phyloP scores from a whole-genome alignment of 306 rosid species.

The Prunus mira region DNA sequence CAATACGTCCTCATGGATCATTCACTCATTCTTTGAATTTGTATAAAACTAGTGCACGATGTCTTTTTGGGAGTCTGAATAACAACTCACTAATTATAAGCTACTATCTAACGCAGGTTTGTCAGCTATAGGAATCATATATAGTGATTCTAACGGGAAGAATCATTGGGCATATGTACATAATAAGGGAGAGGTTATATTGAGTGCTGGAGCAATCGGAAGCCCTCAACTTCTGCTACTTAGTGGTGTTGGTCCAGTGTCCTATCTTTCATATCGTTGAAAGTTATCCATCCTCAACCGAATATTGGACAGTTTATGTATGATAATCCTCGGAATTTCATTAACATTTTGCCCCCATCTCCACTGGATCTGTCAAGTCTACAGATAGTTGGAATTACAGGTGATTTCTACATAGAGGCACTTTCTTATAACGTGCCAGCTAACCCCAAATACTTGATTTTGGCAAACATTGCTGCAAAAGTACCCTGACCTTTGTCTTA shows the following conservation, averaged over 20 bases:
- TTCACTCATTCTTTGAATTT: too few species aligned
- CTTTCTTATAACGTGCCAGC: too few species aligned
- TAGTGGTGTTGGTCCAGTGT: conserved; percentile 27
- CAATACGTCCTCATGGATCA: too few species aligned
- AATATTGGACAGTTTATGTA: conserved; percentile 21
- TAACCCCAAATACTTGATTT: too few species aligned
- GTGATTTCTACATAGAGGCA: neutral
- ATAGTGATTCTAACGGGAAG: conserved; percentile 20
- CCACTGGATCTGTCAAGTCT: neutral
- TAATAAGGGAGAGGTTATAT: conserved; percentile 23
- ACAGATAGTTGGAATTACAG: conserved; percentile 5
- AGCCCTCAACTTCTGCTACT: conserved; percentile 35
- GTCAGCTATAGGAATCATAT: conserved; percentile 24
- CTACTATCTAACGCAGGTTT: neutral
- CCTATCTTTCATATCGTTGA: conserved; percentile 6
- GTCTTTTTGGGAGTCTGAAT: too few species aligned
- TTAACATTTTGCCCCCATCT: neutral
- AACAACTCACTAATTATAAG: neutral
- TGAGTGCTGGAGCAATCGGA: conserved; percentile 35
- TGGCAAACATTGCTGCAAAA: neutral
- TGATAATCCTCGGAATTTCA: conserved; percentile 28
- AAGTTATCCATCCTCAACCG: conserved; percentile 16
- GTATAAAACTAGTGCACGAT: too few species aligned
- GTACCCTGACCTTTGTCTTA: neutral
- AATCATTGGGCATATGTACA: conserved; percentile 20